Evolutionary conservation across 345 rosid genomes (phyloP).

Genomic region (Euphorbia tirucalli): DNA sequence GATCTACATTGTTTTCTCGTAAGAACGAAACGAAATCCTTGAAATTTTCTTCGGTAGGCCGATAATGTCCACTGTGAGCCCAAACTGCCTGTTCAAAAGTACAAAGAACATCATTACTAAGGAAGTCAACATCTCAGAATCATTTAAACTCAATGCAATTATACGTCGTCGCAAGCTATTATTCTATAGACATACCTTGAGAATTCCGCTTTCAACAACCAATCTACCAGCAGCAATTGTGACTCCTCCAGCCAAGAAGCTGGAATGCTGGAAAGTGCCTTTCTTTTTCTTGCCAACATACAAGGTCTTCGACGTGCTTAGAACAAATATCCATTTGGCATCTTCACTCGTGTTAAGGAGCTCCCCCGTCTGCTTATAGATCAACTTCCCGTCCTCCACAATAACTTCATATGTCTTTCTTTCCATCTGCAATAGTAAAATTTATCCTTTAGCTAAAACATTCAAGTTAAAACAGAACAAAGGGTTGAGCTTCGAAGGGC

Average conservation of each 20-base stretch:
- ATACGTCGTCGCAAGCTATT: not conserved
- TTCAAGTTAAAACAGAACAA: not conserved
- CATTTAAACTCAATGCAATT: not conserved
- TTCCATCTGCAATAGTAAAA: conserved; percentile 54
- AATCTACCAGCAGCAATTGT: conserved; percentile 79
- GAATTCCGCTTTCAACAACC: conserved; percentile 54
- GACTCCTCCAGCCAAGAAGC: conserved; percentile 95
- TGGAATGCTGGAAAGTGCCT: conserved; percentile 87
- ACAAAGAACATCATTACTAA: conserved; percentile 17
- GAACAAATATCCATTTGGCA: conserved; percentile 92
- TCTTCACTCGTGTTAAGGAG: conserved; percentile 53
- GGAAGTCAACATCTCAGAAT: not conserved
- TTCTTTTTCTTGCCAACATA: conserved; percentile 81
- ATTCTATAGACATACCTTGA: conserved; percentile 42
- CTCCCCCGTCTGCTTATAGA: conserved; percentile 60
- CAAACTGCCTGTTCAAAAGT: conserved; percentile 66
- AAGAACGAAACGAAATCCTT: conserved; percentile 68
- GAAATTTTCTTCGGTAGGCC: conserved; percentile 81
- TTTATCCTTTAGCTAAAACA: conserved; percentile 8
- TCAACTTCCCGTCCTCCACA: conserved; percentile 63
- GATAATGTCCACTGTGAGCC: conserved; percentile 99
- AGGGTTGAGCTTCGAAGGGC: conserved; percentile 4
- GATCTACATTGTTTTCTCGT: conserved; percentile 70
- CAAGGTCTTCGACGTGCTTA: conserved; percentile 65
- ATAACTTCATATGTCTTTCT: conserved; percentile 76